Conservation (phyloP, 352 stramenopile species). For the Aphanomyces euteiches region DNA sequence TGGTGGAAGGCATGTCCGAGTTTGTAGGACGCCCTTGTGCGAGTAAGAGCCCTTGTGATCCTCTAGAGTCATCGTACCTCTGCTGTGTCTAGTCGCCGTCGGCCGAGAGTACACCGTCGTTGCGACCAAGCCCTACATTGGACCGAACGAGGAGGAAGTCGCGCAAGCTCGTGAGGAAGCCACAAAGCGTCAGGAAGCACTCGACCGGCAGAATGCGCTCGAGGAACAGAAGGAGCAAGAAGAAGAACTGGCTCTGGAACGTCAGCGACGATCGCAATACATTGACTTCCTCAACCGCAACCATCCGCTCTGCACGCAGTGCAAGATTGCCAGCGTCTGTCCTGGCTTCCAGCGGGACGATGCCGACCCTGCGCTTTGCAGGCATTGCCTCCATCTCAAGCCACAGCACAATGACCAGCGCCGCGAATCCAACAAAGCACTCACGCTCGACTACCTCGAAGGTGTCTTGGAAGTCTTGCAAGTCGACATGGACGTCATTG, state of each 20-base stretch:
- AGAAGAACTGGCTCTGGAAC: constrained; percentile 44
- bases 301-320: constrained; percentile 66
- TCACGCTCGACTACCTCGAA: not conserved
- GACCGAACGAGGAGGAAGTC: constrained; percentile 66
- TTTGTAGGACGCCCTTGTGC: constrained; percentile 71
- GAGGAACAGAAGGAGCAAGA: constrained; percentile 45
- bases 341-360: constrained; percentile 65
- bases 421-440: constrained; percentile 22
- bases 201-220: constrained; percentile 34
- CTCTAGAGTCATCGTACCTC: not conserved
- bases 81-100: constrained; percentile 60
- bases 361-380: constrained; percentile 67
- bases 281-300: constrained; percentile 48
- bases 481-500: not conserved
- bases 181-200: not conserved
- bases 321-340: constrained; percentile 58
- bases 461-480: not conserved
- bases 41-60: constrained; percentile 38
- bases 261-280: constrained; percentile 43
- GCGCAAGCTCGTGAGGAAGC: constrained; percentile 28
- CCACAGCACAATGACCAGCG: constrained; percentile 59
- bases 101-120: constrained; percentile 90
- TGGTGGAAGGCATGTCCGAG: constrained; percentile 62
- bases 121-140: constrained; percentile 91
- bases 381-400: constrained; percentile 69